Evolutionary conservation across 805 yeast species (phyloP), one percentile per base, ranked within the genome.

Genomic region (Candida hispaniensis): DNA sequence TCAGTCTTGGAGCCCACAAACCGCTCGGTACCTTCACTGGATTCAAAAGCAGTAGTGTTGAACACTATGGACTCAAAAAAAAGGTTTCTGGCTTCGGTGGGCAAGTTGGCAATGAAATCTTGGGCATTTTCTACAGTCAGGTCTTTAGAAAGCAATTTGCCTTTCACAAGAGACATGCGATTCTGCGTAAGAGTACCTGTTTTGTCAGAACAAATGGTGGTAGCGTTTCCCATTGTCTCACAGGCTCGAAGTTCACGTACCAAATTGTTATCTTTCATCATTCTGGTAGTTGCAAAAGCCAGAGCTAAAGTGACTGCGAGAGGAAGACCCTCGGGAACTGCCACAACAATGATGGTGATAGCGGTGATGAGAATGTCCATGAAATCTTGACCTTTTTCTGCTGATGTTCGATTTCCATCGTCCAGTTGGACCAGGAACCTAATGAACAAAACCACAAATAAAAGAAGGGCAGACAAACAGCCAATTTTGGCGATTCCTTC

Each of bases 261-360:
- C 49, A 91, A 64, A 54, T 88, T 88, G 44, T 93, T 93, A 55
- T 91, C 95, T 55, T 80, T 79, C 13, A 94, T 85, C 99, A 91
- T 91, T 58, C 97, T 71, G 7, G 95, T 86, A 2, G 98, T 91
- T 2, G 99, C 98, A 63, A 91, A 91, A 0, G 98, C 98, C 46
- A 91, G 64, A 0, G 98, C 94, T 29, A 91, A 66, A 1, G 99
- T 91, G 11, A 91, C 98, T 2, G 99, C 99, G 39, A 91, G 64
- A 1, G 99, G 99, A 39, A 91, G 68, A 43, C 99, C 99, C 60
- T 91, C 99, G 3, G 99, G 99, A n/a, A 91, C 94, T 0, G 98
- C 99, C 33, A 91, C 98, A 10, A 88, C 98, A 17, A 91, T 75
- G 47, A 91, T 70, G 0, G 98, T 85, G 41, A 91, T 79, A 1